Evolutionary conservation across 257 asterid genomes (phyloP), one percentile per base, ranked within the genome.

Genomic region (Capsicum pubescens): DNA sequence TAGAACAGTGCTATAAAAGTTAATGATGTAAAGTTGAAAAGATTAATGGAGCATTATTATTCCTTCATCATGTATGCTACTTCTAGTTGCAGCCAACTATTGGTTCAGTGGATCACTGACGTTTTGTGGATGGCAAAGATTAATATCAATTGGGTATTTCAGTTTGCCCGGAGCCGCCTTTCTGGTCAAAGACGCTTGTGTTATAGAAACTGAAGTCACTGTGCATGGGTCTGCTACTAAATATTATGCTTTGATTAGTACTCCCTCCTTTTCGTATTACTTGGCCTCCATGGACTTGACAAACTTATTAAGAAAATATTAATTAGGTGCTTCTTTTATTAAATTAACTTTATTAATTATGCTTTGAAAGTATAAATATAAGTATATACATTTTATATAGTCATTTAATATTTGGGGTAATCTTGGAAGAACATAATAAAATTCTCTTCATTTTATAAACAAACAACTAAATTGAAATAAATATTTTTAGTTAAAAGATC

Each of bases 91-190:
- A 94, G 98, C 86, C 79, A 91, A 83, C 58, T 89, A 87, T 52
- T 94, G 95, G 98, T 94, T 91, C 89, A 86, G 91, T 79, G 79
- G 86, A 60, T 82, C 91, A 21, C 88, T 64, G 63, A 54, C 89
- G 10, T 77, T 85, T 16, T 85, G 90, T 48, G 98, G 97, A 19
- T 92, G 95, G 95, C 91, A 91, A 81, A 86, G 92, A 87, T 94
- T 88, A 60, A 84, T 91, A 56, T 88, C 93, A 2, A 79, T 88
- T n/a, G 86, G 35, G 57, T 87, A 86, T 83, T 88, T 94, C 79
- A 82, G 85, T 74, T 57, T 16, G 84, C 56, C 89, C 2, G 42
- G 71, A 9, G 8, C 58, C 12, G 91, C 94, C 19, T 88, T 87
- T 80, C 84, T 89, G 66, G 84, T 89, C 76, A 91, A 84, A 59